A percentile compares a stretch with the other conserved stretches of the same genome.
These are phyloP conservation scores for Wallacemonas sp. DNA, from an alignment of 208 protist genomes.

Conservation along the genomic window DNA sequence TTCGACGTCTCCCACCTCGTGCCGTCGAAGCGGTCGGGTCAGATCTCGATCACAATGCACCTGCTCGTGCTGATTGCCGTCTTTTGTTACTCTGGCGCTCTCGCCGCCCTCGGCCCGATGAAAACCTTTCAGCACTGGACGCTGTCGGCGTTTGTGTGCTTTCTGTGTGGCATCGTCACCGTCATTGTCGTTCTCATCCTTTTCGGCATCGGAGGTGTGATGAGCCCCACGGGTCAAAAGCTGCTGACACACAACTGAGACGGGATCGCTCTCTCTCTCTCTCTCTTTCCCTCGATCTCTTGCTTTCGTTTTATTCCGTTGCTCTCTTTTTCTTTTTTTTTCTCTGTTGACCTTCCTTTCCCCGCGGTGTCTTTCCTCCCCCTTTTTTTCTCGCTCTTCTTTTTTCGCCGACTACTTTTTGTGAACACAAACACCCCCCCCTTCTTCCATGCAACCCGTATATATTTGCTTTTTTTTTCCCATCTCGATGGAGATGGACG, in stretches of 20 bases:
- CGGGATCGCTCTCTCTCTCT: not conserved
- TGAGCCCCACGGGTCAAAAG: conserved; percentile 19
- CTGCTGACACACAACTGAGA: conserved; percentile 6
- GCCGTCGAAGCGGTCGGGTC: conserved; percentile 32
- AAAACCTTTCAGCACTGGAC: conserved; percentile 45
- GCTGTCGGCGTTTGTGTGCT: conserved; percentile 32
- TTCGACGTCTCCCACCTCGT: conserved; percentile 39
- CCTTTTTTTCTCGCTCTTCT: conserved; percentile 10
- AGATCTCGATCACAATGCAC: conserved; percentile 46
- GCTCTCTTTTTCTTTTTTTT: not conserved
- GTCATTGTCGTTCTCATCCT: conserved; percentile 32
- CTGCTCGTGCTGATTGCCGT: conserved; percentile 38
- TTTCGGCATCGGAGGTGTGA: conserved; percentile 27
- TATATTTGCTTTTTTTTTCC: too few species aligned
- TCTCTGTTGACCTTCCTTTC: not conserved
- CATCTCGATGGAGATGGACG: too few species aligned
- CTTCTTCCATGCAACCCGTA: too few species aligned
- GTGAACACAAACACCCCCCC: too few species aligned
- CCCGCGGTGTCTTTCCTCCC: not conserved
- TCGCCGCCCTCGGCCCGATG: conserved; percentile 37
- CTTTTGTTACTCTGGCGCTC: conserved; percentile 32
- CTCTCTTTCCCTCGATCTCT: not conserved
- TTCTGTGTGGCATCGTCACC: conserved; percentile 27
- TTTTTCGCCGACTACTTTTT: too few species aligned
- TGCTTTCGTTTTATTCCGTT: not conserved